Conservation (phyloP, 805 yeast genomes). For the Saturnispora sekii region DNA sequence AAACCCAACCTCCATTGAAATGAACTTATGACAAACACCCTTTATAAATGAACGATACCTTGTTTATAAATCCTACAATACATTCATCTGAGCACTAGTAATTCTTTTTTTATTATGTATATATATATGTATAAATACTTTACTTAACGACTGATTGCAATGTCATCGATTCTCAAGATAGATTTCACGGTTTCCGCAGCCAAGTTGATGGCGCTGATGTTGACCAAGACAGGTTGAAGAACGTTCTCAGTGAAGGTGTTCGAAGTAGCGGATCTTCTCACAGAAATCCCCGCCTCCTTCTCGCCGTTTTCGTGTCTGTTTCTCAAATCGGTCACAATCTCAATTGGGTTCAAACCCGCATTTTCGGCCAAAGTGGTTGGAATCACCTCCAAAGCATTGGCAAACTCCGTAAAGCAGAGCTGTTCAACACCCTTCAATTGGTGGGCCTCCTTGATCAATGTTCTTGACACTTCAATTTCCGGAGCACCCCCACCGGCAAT, state of each 20-base stretch:
- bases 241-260: conserved; percentile 91
- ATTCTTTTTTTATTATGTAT: neutral
- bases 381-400: conserved; percentile 82
- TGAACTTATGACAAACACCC: too few relatives aligned
- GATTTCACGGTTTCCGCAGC: conserved; percentile 97
- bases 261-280: conserved; percentile 86
- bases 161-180: conserved; percentile 93
- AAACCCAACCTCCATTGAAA: neutral
- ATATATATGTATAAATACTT: neutral
- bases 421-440: conserved; percentile 78
- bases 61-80: too few relatives aligned
- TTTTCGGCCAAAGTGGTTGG: conserved; percentile 94
- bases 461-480: conserved; percentile 80
- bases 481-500: conserved; percentile 99
- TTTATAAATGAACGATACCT: too few relatives aligned
- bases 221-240: conserved; percentile 90
- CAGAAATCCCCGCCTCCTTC: conserved; percentile 89
- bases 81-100: too few relatives aligned
- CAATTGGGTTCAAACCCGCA: conserved; percentile 87
- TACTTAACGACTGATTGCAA: conserved; percentile 71
- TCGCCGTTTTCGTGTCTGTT: conserved; percentile 88
- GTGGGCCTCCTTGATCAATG: conserved; percentile 60
- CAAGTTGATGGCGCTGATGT: conserved; percentile 85
- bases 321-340: conserved; percentile 86
- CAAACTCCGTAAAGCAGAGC: conserved; percentile 84